Evolutionary conservation across 139 green algal genomes (phyloP).

Genomic region (Dunaliella primolecta): DNA sequence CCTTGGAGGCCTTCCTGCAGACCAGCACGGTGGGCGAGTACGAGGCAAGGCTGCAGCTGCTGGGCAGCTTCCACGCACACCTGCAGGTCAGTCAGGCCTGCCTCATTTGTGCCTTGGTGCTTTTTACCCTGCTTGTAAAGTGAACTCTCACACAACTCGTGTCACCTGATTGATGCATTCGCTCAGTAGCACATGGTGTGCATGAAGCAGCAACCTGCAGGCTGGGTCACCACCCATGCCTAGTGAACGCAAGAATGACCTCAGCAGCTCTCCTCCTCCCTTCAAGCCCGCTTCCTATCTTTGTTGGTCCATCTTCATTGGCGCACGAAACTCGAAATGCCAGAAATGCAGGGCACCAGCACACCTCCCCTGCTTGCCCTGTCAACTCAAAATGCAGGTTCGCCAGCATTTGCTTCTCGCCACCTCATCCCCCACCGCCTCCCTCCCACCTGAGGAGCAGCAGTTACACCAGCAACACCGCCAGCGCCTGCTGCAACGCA

Average conservation of each 20-base stretch:
- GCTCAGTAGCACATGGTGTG: constrained; percentile 20
- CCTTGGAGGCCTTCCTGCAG: constrained; percentile 90
- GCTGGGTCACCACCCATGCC: no score
- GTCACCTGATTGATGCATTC: not conserved
- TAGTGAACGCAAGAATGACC: no score
- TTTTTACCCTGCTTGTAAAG: not conserved
- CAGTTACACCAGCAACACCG: constrained; percentile 3
- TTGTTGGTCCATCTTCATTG: no score
- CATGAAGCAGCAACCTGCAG: not conserved
- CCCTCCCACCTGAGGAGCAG: constrained; percentile 5
- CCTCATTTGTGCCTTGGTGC: not conserved
- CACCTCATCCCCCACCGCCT: not conserved
- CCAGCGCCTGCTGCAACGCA: not conserved
- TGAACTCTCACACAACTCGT: not conserved
- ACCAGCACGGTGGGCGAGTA: constrained; percentile 86
- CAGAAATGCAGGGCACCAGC: no score
- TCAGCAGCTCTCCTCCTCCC: no score
- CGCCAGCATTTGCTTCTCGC: not conserved
- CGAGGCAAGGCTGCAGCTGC: constrained; percentile 67
- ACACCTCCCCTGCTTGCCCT: no score
- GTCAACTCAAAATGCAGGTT: no score
- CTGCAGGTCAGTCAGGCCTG: constrained; percentile 28
- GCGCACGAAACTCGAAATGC: no score
- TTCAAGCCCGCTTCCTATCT: no score
- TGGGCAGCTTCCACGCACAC: constrained; percentile 57